phyloP scores from a whole-genome alignment of 495 filamentous ascomycete species.

The Penicillium egyptiacum region DNA sequence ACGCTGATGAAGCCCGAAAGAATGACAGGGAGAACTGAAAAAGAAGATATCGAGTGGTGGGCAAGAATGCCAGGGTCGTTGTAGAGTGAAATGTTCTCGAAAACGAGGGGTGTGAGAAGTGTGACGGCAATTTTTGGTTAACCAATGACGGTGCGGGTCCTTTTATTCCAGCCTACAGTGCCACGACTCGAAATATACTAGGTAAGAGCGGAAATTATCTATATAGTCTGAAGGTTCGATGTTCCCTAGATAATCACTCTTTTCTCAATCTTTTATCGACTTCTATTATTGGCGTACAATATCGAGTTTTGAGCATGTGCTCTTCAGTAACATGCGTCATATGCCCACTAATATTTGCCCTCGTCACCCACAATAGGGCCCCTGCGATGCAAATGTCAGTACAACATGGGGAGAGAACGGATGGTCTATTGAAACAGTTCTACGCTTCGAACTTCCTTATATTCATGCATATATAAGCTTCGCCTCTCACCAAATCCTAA shows the following conservation, averaged over 20 bases:
- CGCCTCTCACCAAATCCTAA: neutral
- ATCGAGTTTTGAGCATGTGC: neutral
- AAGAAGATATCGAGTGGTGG: slow-evolving; percentile 8
- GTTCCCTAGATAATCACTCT: neutral
- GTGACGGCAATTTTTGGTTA: slow-evolving; percentile 31
- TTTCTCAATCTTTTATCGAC: neutral
- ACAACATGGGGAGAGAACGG: neutral
- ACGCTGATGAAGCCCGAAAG: slow-evolving; percentile 26
- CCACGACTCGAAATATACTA: neutral
- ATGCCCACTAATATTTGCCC: slow-evolving; percentile 5
- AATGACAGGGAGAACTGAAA: slow-evolving; percentile 14
- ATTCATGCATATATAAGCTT: neutral
- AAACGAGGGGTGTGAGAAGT: slow-evolving; percentile 32
- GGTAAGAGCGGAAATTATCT: neutral
- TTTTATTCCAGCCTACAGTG: slow-evolving; percentile 17
- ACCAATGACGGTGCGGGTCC: slow-evolving; percentile 29
- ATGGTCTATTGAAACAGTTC: neutral
- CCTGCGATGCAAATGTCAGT: neutral
- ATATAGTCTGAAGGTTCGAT: neutral
- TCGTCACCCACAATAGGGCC: slow-evolving; percentile 9
- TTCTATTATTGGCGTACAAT: neutral
- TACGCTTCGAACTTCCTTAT: neutral
- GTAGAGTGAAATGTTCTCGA: slow-evolving; percentile 25
- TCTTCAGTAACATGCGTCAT: slow-evolving; percentile 7
- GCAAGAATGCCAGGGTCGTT: slow-evolving; percentile 12